Base-by-base conservation (phyloP, 805 yeast species). In the Komagataella ulmi region DNA sequence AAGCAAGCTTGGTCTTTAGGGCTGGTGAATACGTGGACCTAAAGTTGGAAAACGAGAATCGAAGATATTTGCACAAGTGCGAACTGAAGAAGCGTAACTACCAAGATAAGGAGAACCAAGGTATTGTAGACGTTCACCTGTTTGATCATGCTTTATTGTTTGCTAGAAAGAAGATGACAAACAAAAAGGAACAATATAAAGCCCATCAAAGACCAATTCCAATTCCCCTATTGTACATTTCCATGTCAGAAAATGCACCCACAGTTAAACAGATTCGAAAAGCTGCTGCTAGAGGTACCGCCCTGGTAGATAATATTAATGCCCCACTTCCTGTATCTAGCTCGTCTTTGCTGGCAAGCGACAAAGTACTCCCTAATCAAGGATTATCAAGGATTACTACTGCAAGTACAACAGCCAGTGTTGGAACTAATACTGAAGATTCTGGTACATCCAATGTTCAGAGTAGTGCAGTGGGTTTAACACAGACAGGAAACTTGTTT, bases 171-270 rank as follows among this genome's bases (percentile, higher is more conserved):
- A 95, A 91, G 65, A 73, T 85, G 14, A 88, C 86, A 51, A 90
- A 87, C 63, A 89, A 89, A 66, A 79, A 96, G 60, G 97, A 91
- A 61, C 95, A 87, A 55, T 85, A 85, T 60, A 85, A 89, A 60
- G 98, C 91, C 12, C 87, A 85, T 65, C 93, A 91, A 61, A 77
- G 90, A 59, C 96, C 96, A 3, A 83, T 88, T 36, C 93, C 90
- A 44, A 69, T 88, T 46, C 93, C 90, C 12, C 70, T 88, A 51
- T 67, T 88, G 54, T 85, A 79, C 63, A 78, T 80, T 7, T 79
- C 91, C 40, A 78, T 90, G 51, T 81, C 85, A 3, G 95, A 85
- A 61, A 97, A 88, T 54, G 74, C 81, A 56, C 89, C 93, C 12
- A 74, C 82, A 1, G 67, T 84, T 55, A 75, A 71, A 58, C 65